phyloP scores from a whole-genome alignment of 2,329 filamentous ascomycete genomes.

The Biscogniauxia mediterranea region DNA sequence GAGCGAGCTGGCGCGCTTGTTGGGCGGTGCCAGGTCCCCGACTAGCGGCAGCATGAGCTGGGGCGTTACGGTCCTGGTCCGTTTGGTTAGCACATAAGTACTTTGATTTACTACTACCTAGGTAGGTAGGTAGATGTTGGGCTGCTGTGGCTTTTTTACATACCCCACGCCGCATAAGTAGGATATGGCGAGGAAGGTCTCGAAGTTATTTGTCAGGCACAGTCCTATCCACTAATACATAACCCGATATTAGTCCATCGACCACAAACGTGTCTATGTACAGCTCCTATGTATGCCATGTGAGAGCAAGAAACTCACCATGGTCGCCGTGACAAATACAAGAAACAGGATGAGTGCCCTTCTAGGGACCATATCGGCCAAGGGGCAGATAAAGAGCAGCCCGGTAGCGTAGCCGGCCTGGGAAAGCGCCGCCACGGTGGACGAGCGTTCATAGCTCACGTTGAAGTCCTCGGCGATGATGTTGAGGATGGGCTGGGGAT shows the following conservation, averaged over 20 bases:
- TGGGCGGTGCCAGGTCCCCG: slow-evolving; percentile 63
- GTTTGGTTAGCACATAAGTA: background rate
- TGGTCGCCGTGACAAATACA: slow-evolving; percentile 59
- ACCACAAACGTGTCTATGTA: background rate
- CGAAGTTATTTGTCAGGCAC: slow-evolving; percentile 58
- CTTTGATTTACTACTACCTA: too few species aligned
- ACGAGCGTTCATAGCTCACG: slow-evolving; percentile 59
- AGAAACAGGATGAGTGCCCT: slow-evolving; percentile 61
- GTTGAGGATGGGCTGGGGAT: slow-evolving; percentile 66
- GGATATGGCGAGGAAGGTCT: slow-evolving; percentile 59
- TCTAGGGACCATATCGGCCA: slow-evolving; percentile 60
- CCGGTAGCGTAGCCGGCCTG: slow-evolving; percentile 69
- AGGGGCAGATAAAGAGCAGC: slow-evolving; percentile 62
- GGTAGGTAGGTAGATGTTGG: too few species aligned
- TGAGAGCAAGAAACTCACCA: slow-evolving; percentile 48
- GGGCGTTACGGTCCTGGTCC: slow-evolving; percentile 32
- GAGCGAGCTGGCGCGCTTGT: slow-evolving; percentile 59
- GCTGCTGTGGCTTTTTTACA: slow-evolving; percentile 4
- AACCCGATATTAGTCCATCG: background rate
- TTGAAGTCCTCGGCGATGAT: slow-evolving; percentile 61
- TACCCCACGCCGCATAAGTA: slow-evolving; percentile 54
- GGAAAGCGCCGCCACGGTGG: slow-evolving; percentile 60
- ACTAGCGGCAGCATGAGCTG: slow-evolving; percentile 69
- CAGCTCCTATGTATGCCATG: background rate
- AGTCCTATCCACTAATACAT: slow-evolving; percentile 57